phyloP scores from a whole-genome alignment of 805 yeast genomes.

The Metschnikowia lunata region DNA sequence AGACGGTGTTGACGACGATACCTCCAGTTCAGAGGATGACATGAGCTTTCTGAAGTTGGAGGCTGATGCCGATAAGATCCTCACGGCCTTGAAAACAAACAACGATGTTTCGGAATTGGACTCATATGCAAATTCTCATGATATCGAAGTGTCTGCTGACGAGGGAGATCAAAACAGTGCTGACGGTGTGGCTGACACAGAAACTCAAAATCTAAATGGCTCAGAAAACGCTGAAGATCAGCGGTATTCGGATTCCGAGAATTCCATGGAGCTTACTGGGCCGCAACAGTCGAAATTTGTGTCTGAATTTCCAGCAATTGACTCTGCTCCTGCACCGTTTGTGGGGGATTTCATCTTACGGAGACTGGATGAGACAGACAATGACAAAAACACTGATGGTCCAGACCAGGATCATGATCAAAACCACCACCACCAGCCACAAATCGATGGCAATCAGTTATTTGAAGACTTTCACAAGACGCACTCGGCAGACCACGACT shows the following conservation, averaged over 20 bases:
- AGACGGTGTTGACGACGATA: neutral
- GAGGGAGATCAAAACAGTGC: neutral
- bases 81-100: constrained; percentile 9
- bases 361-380: neutral
- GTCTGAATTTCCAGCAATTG: neutral
- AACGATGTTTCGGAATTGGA: neutral
- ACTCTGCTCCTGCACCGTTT: neutral
- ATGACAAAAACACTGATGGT: neutral
- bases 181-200: neutral
- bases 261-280: constrained; percentile 30
- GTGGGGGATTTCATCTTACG: neutral
- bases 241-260: constrained; percentile 13
- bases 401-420: neutral
- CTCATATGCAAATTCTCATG: neutral
- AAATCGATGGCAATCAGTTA: neutral
- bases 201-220: neutral
- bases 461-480: too few relatives aligned
- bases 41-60: constrained; percentile 15
- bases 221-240: neutral
- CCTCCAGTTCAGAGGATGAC: constrained; percentile 4
- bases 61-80: constrained; percentile 19
- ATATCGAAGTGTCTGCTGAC: neutral
- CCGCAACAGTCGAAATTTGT: constrained; percentile 5
- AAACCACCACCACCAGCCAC: neutral
- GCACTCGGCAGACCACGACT: neutral